Conservation (phyloP, 2,329 filamentous ascomycete genomes). For the Pseudogymnoascus sp. region DNA sequence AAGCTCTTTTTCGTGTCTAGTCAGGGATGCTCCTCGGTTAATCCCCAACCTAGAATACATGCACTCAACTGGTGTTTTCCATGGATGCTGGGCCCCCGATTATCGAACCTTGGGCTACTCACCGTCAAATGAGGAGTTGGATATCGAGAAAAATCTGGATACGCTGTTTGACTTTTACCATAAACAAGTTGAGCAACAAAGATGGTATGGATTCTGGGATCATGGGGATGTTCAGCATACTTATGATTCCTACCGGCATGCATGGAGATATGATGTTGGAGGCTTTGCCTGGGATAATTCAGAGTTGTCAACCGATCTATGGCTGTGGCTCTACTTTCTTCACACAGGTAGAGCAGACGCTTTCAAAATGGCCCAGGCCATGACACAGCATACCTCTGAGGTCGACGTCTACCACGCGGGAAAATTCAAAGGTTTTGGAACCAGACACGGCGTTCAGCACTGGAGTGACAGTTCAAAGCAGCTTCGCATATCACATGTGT, state of each 20-base stretch:
- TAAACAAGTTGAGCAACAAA: slow-evolving; percentile 44
- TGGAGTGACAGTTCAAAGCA: slow-evolving; percentile 54
- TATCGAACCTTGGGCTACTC: slow-evolving; percentile 25
- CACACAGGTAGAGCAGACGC: slow-evolving; percentile 48
- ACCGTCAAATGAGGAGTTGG: slow-evolving; percentile 13
- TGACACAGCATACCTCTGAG: slow-evolving; percentile 50
- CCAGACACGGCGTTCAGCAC: slow-evolving; percentile 54
- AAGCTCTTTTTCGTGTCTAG: slow-evolving; percentile 34
- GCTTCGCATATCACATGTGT: slow-evolving; percentile 48
- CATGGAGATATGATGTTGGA: slow-evolving; percentile 54
- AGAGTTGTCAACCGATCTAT: slow-evolving; percentile 53
- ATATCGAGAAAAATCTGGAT: slow-evolving; percentile 44
- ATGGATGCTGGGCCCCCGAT: slow-evolving; percentile 44
- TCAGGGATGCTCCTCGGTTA: slow-evolving; percentile 45
- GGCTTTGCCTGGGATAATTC: slow-evolving; percentile 59
- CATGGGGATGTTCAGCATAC: slow-evolving; percentile 55
- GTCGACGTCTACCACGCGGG: slow-evolving; percentile 55
- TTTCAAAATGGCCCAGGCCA: slow-evolving; percentile 49
- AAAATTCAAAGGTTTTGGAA: slow-evolving; percentile 49
- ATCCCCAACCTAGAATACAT: slow-evolving; percentile 40
- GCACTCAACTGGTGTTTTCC: slow-evolving; percentile 41
- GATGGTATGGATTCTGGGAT: slow-evolving; percentile 57
- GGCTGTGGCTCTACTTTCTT: slow-evolving; percentile 55
- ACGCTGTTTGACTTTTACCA: slow-evolving; percentile 49
- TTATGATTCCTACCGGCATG: slow-evolving; percentile 49